Evolutionary conservation across 108 stramenopile genomes (phyloP).

Genomic region (Hondaea fermentalgiana): DNA sequence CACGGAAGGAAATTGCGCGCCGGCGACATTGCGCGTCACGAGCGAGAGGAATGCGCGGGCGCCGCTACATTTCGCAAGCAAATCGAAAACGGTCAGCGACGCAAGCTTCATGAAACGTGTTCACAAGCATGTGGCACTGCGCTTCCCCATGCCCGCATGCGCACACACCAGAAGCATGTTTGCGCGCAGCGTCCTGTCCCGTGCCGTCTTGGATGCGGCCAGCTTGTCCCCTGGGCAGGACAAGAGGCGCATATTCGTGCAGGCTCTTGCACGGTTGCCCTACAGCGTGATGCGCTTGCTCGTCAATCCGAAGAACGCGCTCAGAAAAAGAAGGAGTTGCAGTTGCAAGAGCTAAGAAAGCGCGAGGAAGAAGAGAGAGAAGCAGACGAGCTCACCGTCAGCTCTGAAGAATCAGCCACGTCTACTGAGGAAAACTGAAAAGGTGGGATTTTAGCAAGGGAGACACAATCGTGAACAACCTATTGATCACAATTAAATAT

Average conservation of each 20-base stretch:
- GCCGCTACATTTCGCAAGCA: not conserved
- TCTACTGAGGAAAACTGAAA: no score
- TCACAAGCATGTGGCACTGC: not conserved
- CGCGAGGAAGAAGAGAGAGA: not conserved
- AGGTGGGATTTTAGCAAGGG: no score
- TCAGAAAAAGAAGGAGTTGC: not conserved
- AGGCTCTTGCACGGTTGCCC: not conserved
- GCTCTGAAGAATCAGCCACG: no score
- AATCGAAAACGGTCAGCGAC: not conserved
- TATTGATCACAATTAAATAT: no score
- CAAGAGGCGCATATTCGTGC: not conserved
- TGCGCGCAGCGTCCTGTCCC: not conserved
- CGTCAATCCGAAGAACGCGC: not conserved
- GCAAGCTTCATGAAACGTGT: not conserved
- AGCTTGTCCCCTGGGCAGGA: not conserved
- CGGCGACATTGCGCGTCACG: not conserved
- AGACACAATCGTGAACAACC: no score
- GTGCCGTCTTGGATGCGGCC: not conserved
- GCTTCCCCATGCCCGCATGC: not conserved
- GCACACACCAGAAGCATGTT: not conserved
- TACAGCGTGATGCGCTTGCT: not conserved
- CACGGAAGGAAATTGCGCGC: not conserved
- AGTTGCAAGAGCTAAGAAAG: not conserved
- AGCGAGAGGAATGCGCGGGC: not conserved
- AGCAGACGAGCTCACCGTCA: no score